phyloP scores from a whole-genome alignment of 2,329 filamentous ascomycete species.

The Chaetomiaceae sp. region DNA sequence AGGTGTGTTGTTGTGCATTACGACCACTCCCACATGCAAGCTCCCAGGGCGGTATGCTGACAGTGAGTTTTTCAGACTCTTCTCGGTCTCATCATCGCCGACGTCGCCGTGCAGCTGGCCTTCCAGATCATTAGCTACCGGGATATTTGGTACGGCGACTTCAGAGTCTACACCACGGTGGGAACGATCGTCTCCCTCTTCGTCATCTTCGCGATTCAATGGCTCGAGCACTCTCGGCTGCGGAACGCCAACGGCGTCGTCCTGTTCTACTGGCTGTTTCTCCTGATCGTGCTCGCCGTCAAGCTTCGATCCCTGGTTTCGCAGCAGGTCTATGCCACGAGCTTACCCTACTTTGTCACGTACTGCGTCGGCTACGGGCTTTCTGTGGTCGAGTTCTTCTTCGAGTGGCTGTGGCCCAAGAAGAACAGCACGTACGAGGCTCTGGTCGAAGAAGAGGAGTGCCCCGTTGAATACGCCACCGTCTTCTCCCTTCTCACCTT shows the following conservation, averaged over 20 bases:
- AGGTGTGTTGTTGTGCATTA: constrained; percentile 64
- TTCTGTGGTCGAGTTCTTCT: constrained; percentile 61
- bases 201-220: constrained; percentile 74
- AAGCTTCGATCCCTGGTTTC: constrained; percentile 83
- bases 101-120: constrained; percentile 64
- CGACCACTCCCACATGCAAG: no score
- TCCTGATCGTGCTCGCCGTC: constrained; percentile 69
- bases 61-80: no score
- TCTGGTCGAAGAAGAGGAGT: constrained; percentile 54
- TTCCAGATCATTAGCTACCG: constrained; percentile 68
- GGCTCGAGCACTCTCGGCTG: constrained; percentile 76
- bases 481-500: constrained; percentile 93
- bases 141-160: constrained; percentile 69
- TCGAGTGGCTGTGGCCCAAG: constrained; percentile 88
- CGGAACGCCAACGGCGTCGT: constrained; percentile 82
- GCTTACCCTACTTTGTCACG: constrained; percentile 68
- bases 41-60: no score
- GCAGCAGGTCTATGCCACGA: constrained; percentile 62
- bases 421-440: constrained; percentile 56
- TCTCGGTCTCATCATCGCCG: constrained; percentile 60
- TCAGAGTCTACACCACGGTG: constrained; percentile 77
- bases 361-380: constrained; percentile 69
- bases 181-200: constrained; percentile 64
- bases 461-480: constrained; percentile 82
- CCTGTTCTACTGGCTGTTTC: constrained; percentile 86